These are phyloP conservation scores for Curvularia eragrostidis DNA, from an alignment of 2,329 filamentous ascomycete genomes.

Conservation along the genomic window DNA sequence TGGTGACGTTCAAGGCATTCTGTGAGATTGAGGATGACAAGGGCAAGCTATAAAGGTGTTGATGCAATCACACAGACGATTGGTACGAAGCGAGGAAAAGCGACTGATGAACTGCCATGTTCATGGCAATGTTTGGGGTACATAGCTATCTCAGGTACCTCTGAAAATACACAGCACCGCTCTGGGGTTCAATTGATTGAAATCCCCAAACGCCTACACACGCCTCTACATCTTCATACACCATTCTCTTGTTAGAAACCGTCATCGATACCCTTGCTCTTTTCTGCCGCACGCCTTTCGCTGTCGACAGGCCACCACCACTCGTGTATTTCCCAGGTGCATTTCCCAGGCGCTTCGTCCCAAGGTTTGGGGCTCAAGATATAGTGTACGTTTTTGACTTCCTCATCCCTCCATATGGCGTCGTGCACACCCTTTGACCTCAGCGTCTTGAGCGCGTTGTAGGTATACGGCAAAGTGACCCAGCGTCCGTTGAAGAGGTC, in stretches of 20 bases:
- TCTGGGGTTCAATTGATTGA: background rate
- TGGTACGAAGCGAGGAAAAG: background rate
- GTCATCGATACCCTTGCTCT: constrained; percentile 57
- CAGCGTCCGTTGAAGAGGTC: constrained; percentile 64
- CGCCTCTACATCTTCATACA: background rate
- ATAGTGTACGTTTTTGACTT: constrained; percentile 69
- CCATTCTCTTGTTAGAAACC: constrained; percentile 54
- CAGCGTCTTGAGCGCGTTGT: constrained; percentile 68
- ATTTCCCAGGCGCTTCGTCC: constrained; percentile 60
- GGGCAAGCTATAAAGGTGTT: constrained; percentile 35
- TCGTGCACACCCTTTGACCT: constrained; percentile 63
- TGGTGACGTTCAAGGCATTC: constrained; percentile 92
- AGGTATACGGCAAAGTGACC: constrained; percentile 66
- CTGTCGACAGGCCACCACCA: constrained; percentile 66
- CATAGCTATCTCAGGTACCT: background rate
- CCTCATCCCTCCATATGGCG: constrained; percentile 65
- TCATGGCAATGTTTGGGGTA: background rate
- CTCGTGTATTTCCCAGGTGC: constrained; percentile 57
- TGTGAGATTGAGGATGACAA: constrained; percentile 69
- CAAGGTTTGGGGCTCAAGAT: constrained; percentile 68
- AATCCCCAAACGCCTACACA: background rate
- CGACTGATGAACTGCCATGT: constrained; percentile 1
- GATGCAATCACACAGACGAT: background rate
- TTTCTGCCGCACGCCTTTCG: constrained; percentile 58
- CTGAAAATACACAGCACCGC: background rate